Percentiles rank a stretch among this genome's conserved stretches.
These are phyloP conservation scores for Dendrobium huoshanense DNA, from an alignment of 106 monocot species.

Conservation along the genomic window DNA sequence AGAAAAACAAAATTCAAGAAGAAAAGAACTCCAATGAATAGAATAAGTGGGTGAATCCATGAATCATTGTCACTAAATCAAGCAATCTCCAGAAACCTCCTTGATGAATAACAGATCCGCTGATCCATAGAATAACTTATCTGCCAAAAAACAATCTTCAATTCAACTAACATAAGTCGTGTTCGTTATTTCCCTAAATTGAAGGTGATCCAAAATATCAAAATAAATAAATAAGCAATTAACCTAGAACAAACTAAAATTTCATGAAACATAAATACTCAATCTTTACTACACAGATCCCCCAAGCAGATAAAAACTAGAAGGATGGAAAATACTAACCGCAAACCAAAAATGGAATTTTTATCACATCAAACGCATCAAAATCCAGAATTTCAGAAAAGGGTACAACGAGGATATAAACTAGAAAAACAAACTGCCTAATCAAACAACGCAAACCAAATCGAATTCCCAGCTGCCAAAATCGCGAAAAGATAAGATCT, in stretches of 20 bases:
- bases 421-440: not conserved
- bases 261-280: not conserved
- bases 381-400: not conserved
- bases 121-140: not conserved
- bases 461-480: not conserved
- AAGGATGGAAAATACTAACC: not conserved
- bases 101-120: not conserved
- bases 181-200: not conserved
- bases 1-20: not conserved
- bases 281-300: not conserved
- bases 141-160: not conserved
- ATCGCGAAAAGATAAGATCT: not conserved
- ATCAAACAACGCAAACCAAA: slow-evolving; percentile 1
- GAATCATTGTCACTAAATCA: not conserved
- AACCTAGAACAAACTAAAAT: not conserved
- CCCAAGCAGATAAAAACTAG: not conserved
- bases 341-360: not conserved
- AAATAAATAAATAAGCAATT: not conserved
- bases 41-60: not conserved
- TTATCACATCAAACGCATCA: not conserved
- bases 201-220: slow-evolving; percentile 2
- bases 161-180: not conserved
- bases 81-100: not conserved
- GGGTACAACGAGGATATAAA: not conserved
- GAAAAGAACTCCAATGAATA: not conserved